Percentiles rank a stretch among this genome's conserved stretches.
These are phyloP conservation scores for Collybia sp. DNA, from an alignment of 768 basidiomycete genomes.

Conservation along the genomic window DNA sequence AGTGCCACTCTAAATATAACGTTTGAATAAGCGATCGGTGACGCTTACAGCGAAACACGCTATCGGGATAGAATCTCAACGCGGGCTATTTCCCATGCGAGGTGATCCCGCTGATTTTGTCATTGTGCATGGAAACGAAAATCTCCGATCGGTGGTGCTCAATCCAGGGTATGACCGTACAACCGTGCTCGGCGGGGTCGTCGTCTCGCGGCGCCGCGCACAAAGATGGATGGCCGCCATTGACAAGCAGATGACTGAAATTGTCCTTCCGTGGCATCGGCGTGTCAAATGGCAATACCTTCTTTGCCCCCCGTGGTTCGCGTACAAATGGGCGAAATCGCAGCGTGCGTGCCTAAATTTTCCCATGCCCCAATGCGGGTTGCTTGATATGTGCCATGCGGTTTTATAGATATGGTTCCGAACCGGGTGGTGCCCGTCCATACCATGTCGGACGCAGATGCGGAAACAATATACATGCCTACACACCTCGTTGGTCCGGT, in stretches of 20 bases:
- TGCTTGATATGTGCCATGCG: no score
- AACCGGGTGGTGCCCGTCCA: no score
- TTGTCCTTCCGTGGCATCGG: no score
- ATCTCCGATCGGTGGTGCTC: slow-evolving; percentile 42
- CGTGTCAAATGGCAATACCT: no score
- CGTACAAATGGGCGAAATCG: no score
- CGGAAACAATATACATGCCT: no score
- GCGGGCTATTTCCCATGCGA: slow-evolving; percentile 27
- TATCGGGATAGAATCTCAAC: slow-evolving; percentile 28
- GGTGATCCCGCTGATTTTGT: slow-evolving; percentile 55
- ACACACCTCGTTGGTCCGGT: no score
- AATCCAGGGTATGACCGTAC: slow-evolving; percentile 46
- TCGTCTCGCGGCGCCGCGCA: slow-evolving; percentile 35
- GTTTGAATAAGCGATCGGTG: slow-evolving; percentile 38
- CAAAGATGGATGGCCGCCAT: slow-evolving; percentile 26
- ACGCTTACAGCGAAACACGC: slow-evolving; percentile 48
- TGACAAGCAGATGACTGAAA: not conserved
- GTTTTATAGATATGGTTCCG: no score
- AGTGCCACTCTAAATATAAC: not conserved
- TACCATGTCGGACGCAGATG: no score
- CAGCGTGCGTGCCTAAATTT: no score
- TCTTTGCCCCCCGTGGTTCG: no score
- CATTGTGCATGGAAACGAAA: slow-evolving; percentile 43
- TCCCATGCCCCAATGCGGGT: no score
- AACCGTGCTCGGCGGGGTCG: slow-evolving; percentile 39